Evolutionary conservation across 805 yeast species (phyloP), one percentile per base, ranked within the genome.

Genomic region (Babjeviella inositovora): DNA sequence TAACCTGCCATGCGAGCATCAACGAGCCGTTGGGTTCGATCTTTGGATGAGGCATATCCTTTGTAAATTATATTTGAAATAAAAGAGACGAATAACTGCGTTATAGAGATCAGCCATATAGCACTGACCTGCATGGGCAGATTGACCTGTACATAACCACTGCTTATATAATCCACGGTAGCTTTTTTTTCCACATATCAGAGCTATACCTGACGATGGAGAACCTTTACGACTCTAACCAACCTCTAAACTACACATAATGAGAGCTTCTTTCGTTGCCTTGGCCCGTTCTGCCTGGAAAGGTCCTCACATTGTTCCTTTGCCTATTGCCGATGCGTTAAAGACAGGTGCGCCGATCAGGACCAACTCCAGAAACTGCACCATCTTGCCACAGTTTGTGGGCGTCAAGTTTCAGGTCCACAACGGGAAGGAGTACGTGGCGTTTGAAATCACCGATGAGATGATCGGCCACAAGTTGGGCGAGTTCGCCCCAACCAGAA

Each of bases 391-490:
- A 11, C 93, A 82, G 44, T 87, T 90, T 50, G 94, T 90, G 16
- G 98, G 98, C 4, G 57, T 90, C 27, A 76, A 72, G 37, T 90
- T 90, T 48, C 93, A 90, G 49, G 80, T 90, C 17, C 98, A 90
- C 52, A 90, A 90, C 50, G 98, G 98, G 14, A 80, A 76, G 43
- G 93, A 82, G 36, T 90, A 85, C 43, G 93, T 84, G 18, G 81
- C 82, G 24, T 62, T 90, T 25, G 81, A 74, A 33, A 66, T 90
- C 14, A 68, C 76, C 6, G 96, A 90, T 43, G 90, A 90, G 37
- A 90, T 90, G 98, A 95, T 90, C 29, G 98, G 98, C 11, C 67
- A 73, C 35, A 90, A 87, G 45, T 55, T 90, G 26, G 98, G 98
- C 2, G 96, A 87, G 47, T 90, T 81, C 56, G 93, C 93, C 2